phyloP scores from a whole-genome alignment of 83 land plant genomes.

The Picea abies region DNA sequence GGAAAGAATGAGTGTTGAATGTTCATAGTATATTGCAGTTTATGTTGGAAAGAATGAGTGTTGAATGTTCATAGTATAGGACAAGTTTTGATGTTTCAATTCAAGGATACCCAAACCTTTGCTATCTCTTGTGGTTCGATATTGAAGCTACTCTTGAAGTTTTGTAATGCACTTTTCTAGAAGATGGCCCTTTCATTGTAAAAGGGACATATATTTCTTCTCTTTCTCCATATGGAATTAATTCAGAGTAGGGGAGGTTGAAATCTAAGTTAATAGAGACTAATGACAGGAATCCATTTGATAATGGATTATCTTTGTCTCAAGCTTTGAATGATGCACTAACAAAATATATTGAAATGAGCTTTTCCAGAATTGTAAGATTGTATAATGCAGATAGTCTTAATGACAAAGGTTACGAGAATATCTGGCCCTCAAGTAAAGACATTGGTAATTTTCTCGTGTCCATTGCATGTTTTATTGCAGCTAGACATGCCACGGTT shows the following conservation, averaged over 20 bases:
- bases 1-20: slow-evolving; percentile 41
- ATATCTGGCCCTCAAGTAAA: slow-evolving; percentile 68
- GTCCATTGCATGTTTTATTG: slow-evolving; percentile 77
- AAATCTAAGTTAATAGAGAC: not conserved
- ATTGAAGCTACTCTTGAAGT: slow-evolving; percentile 91
- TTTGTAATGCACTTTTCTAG: slow-evolving; percentile 70
- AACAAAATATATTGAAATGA: slow-evolving; percentile 52
- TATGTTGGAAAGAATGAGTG: slow-evolving; percentile 62
- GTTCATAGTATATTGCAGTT: slow-evolving; percentile 46
- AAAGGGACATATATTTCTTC: not conserved
- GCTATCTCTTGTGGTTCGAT: slow-evolving; percentile 77
- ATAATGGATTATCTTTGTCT: slow-evolving; percentile 32
- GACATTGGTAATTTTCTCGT: slow-evolving; percentile 61
- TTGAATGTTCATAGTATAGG: slow-evolving; percentile 18
- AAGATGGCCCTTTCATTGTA: slow-evolving; percentile 28
- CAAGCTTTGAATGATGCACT: slow-evolving; percentile 68
- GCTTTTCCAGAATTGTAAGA: slow-evolving; percentile 1
- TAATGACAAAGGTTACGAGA: slow-evolving; percentile 21
- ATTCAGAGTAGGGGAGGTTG: not conserved
- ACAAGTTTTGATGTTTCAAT: slow-evolving; percentile 27
- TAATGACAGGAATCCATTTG: not conserved
- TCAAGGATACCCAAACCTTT: slow-evolving; percentile 52
- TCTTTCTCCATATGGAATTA: not conserved
- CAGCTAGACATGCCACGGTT: slow-evolving; percentile 56
- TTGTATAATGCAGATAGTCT: slow-evolving; percentile 14